Evolutionary conservation across 805 yeast genomes (phyloP).

Genomic region (Metschnikowia peoriensis): DNA sequence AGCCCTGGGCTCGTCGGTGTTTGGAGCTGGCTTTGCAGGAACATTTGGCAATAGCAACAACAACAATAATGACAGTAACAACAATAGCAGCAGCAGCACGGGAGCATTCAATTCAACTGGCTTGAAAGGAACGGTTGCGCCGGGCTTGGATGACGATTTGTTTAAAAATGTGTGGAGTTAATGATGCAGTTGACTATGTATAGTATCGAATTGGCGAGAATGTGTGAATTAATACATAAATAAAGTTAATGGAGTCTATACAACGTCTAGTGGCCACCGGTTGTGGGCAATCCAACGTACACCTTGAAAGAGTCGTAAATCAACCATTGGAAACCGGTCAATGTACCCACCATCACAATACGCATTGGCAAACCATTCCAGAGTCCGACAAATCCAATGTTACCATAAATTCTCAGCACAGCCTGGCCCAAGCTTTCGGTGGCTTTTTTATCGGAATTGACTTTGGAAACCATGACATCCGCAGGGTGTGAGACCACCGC

Average conservation of each 20-base stretch:
- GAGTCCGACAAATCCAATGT: conserved; percentile 85
- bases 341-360: conserved; percentile 95
- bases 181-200: neutral
- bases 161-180: conserved; percentile 69
- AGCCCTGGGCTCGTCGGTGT: neutral
- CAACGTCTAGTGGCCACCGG: conserved; percentile 54
- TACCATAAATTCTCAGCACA: conserved; percentile 66
- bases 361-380: conserved; percentile 96
- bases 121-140: conserved; percentile 5
- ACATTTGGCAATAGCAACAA: conserved; percentile 8
- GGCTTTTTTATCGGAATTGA: conserved; percentile 68
- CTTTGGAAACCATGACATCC: conserved; percentile 96
- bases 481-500: conserved; percentile 97
- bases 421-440: conserved; percentile 69
- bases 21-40: conserved; percentile 10
- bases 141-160: conserved; percentile 54
- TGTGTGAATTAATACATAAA: neutral
- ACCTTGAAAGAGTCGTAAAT: conserved; percentile 95
- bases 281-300: conserved; percentile 90
- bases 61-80: neutral
- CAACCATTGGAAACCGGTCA: conserved; percentile 97
- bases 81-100: neutral
- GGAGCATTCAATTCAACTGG: conserved; percentile 3
- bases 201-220: neutral
- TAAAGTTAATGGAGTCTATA: no score